Evolutionary conservation across 106 monocot species (phyloP), one percentile per base, ranked within the genome.

Genomic region (Gastrodia elata): DNA sequence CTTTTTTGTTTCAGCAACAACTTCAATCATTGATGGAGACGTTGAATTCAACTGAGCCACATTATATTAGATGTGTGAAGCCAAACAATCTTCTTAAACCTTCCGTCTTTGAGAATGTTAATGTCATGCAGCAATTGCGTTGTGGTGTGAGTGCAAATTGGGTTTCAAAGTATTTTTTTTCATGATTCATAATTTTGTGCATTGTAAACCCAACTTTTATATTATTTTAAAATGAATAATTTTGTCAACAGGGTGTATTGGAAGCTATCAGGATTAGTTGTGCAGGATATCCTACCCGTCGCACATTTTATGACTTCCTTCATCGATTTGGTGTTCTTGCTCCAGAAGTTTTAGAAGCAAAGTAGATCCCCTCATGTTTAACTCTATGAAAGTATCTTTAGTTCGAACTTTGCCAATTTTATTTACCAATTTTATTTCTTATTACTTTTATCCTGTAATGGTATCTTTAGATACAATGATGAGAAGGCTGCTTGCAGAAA

Each of bases 191-290:
- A 38, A 55, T 39, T 34, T 68, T 24, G 2, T 61, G 69, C 65
- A 67, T 6, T 49, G 55, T 34, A 30, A 8, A 59, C 64, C 72
- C 68, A 68, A 58, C 28, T 52, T 48, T 77, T 38, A 56, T 8
- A 20, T 28, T 58, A 33, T 37, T 44, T 22, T 77, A n/a, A 44
- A 26, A 40, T 25, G 26, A 25, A 33, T 73, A 28, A 36, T 26
- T 33, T 36, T 76, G n/a, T 68, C 20, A 39, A 68, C 82, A 98
- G 98, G 98, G 98, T 74, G 98, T 98, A 69, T 85, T 98, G 75
- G 98, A 98, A 77, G 98, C 98, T 57, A 93, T 98, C 72, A 84
- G 98, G 79, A 98, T 98, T 36, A 98, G 98, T 30, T 98, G 98
- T 85, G 98, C 98, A 64, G 98, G 98, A 72, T 98, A 93, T 88